Evolutionary conservation across 2,329 filamentous ascomycete species (phyloP), one percentile per base, ranked within the genome.

Genomic region (Colletotrichum cereale): DNA sequence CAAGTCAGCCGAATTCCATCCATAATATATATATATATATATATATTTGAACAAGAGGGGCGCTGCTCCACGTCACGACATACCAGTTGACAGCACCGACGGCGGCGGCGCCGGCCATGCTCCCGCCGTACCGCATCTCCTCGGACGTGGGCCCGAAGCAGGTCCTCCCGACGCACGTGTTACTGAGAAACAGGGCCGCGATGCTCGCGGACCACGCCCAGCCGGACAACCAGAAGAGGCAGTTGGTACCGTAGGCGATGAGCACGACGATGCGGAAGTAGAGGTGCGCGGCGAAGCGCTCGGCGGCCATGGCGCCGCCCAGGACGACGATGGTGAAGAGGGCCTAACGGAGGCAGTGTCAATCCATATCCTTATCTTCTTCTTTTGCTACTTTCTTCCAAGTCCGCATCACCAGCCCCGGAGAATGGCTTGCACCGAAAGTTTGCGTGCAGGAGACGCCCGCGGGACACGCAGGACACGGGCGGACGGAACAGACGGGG

Each of bases 171-270:
- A 75, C 74, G 50, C 65, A 72, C 18, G 56, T 61, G 55, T 60
- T 38, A 31, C 56, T 48, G 52, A 79, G 74, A 36, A 77, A 77
- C 29, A 75, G 68, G 8, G 77, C 67, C 21, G 82, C 80, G 75
- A 78, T 77, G 24, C 79, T 80, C 12, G 82, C 81, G 6, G 83
- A 79, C 83, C 83, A 86, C 29, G 80, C 78, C 82, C 82, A 85
- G 8, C 76, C 81, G 0, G 78, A 74, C 11, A 86, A 78, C 84
- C 85, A 86, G 73, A 87, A 84, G 75, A 86, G 79, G 68, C 79
- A 71, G 64, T 72, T 75, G 55, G 86, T 74, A 57, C 78, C 69
- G 48, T 84, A 82, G 47, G 75, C 76, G 42, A 81, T 71, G 52
- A 84, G 67, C 63, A 82, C 78, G 64, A 72, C 77, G 68, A 84